phyloP scores from a whole-genome alignment of 73 alveolate species.

The Stentor roeselii region DNA sequence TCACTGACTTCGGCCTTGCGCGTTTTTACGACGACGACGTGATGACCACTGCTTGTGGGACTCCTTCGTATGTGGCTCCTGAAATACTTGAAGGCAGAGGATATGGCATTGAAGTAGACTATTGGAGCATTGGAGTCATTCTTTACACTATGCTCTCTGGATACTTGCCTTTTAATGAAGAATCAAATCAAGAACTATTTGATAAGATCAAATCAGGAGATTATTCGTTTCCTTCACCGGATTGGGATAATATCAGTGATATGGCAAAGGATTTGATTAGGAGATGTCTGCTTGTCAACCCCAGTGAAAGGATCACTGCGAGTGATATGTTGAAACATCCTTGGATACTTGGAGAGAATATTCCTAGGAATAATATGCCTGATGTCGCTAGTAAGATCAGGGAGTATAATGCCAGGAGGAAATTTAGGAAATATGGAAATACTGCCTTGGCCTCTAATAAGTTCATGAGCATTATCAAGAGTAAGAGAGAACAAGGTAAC shows the following conservation, averaged over 20 bases:
- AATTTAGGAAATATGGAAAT: slow-evolving; percentile 52
- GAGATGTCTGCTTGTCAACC: slow-evolving; percentile 53
- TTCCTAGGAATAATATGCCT: slow-evolving; percentile 80
- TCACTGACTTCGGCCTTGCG: slow-evolving; percentile 96
- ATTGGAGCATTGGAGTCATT: slow-evolving; percentile 94
- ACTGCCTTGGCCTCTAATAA: slow-evolving; percentile 19
- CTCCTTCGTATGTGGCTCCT: slow-evolving; percentile 99
- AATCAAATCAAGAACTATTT: slow-evolving; percentile 76
- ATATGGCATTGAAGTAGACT: slow-evolving; percentile 92
- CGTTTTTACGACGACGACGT: slow-evolving; percentile 87
- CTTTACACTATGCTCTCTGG: slow-evolving; percentile 92
- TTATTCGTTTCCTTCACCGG: slow-evolving; percentile 80
- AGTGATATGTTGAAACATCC: slow-evolving; percentile 82
- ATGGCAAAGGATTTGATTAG: slow-evolving; percentile 79
- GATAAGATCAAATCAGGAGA: slow-evolving; percentile 74
- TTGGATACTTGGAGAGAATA: slow-evolving; percentile 79
- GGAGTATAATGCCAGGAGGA: slow-evolving; percentile 76
- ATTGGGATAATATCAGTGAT: slow-evolving; percentile 82
- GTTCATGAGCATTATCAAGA: slow-evolving; percentile 27
- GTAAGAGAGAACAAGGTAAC: slow-evolving; percentile 33
- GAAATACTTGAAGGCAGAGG: slow-evolving; percentile 93
- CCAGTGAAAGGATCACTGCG: slow-evolving; percentile 70
- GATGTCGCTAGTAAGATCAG: slow-evolving; percentile 64
- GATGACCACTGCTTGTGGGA: slow-evolving; percentile 98
- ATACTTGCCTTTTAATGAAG: slow-evolving; percentile 94